These are phyloP conservation scores for Plasmodium cynomolgi DNA, from an alignment of 169 alveolate species.

Conservation along the genomic window DNA sequence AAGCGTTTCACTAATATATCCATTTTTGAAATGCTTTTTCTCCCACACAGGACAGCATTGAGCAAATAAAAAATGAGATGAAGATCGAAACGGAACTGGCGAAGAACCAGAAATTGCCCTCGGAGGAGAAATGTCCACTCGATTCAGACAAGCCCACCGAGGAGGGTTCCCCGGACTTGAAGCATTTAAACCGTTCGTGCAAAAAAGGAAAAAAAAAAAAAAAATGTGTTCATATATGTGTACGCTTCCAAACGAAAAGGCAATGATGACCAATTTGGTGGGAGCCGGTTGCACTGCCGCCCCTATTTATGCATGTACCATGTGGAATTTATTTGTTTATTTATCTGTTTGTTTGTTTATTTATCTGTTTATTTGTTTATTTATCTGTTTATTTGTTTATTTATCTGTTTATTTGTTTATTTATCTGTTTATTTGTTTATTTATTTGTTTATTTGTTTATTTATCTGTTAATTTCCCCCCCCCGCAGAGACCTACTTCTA, in stretches of 20 bases:
- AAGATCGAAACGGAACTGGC: slow-evolving; percentile 3
- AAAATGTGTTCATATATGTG: background rate
- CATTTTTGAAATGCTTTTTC: background rate
- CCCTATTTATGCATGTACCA: background rate
- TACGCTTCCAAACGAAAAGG: background rate
- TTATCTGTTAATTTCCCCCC: background rate
- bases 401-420: background rate
- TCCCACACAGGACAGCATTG: slow-evolving; percentile 35
- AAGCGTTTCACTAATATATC: background rate
- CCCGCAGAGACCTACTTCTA: slow-evolving; percentile 45
- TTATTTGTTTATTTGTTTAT: background rate
- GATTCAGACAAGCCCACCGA: background rate
- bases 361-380: background rate
- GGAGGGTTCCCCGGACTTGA: background rate
- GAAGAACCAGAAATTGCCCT: background rate
- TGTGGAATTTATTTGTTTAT: background rate
- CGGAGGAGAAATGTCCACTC: background rate
- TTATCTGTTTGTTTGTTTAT: background rate
- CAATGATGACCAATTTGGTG: background rate
- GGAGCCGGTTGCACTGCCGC: background rate
- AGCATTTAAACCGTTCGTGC: slow-evolving; percentile 8
- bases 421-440: background rate
- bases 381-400: background rate
- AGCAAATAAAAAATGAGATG: slow-evolving; percentile 62
- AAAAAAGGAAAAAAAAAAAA: background rate